Evolutionary conservation across 495 filamentous ascomycete genomes (phyloP), one percentile per base, ranked within the genome.

Genomic region (Xylaria intraflava): DNA sequence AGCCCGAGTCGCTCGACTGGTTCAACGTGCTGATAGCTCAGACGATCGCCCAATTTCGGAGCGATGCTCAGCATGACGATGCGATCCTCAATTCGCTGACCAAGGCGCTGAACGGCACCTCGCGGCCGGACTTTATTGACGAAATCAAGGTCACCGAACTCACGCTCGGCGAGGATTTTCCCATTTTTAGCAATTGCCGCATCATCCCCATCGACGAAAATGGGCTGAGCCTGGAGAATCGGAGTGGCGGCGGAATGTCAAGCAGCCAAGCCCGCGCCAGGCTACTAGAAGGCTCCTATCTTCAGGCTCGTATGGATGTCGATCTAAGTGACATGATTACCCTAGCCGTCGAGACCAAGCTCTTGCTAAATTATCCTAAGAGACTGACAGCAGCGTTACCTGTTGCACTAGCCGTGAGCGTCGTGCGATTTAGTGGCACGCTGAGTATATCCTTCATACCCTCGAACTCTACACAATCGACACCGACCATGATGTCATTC

Each of bases 1-100:
- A 96, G 68, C 94, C 93, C n/a, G 93, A 98, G 70, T 90, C 85
- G n/a, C 72, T 98, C 58, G 93, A 98, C 66, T 98, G 93, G 93
- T 97, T 98, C 77, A 98, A 98, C 68, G 93, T 98, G 22, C 77
- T 98, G 51, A 84, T 97, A 49, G 94, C 93, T 6, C 93, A 98
- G 72, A 94, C 94, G 0, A 91, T 98, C 47, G 92, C 94, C 2
- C 94, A 97, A 64, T 90, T 97, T 64, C 80, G 93, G 45, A 83
- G 85, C 54, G 94, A 96, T 61, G 93, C 93, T 22, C 79, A 87
- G 24, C 82, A 89, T 47, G 90, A 96, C 63, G 88, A 89, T 61
- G 94, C 93, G 6, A 90, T 98, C 20, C 80, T 98, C n/a, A 85
- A 80, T n/a, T 90, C 85, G n/a, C 75, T 98, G n/a, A 93, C 83